phyloP scores from a whole-genome alignment of 2,329 filamentous ascomycete species.

The Cladophialophora yegresii region DNA sequence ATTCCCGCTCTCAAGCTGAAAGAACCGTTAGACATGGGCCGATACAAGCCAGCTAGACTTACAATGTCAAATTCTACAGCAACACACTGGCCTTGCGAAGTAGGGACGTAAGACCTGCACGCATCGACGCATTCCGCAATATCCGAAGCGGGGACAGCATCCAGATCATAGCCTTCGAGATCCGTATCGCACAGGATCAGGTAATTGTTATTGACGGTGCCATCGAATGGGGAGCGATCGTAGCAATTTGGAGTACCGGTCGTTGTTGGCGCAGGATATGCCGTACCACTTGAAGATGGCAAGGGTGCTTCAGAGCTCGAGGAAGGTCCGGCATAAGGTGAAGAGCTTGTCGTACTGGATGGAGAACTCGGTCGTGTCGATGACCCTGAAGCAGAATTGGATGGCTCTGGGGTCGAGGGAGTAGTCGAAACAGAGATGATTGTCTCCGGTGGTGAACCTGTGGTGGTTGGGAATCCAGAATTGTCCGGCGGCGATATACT shows the following conservation, averaged over 20 bases:
- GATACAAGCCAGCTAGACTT: not conserved
- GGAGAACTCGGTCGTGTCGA: not conserved
- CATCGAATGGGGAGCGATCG: slow-evolving; percentile 29
- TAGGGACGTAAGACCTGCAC: slow-evolving; percentile 25
- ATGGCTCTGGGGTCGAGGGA: not conserved
- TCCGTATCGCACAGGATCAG: slow-evolving; percentile 30
- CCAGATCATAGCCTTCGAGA: slow-evolving; percentile 26
- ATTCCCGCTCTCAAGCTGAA: slow-evolving; percentile 21
- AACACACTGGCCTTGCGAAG: slow-evolving; percentile 22
- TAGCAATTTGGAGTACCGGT: slow-evolving; percentile 30
- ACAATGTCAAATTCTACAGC: slow-evolving; percentile 31
- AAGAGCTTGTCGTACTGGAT: not conserved
- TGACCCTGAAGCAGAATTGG: not conserved
- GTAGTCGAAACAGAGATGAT: not conserved
- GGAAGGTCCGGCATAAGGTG: not conserved
- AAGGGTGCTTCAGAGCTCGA: slow-evolving; percentile 6
- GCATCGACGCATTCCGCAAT: slow-evolving; percentile 29
- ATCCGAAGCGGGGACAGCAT: slow-evolving; percentile 19
- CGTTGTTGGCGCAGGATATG: slow-evolving; percentile 24
- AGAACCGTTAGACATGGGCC: not conserved
- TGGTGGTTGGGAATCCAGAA: not conserved
- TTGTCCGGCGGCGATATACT: not conserved
- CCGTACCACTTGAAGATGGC: not conserved
- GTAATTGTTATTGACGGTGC: slow-evolving; percentile 28
- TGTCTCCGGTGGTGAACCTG: not conserved